Evolutionary conservation across 331 rosid genomes (phyloP), one percentile per base, ranked within the genome.

Genomic region (Erythrophleum ivorense): DNA sequence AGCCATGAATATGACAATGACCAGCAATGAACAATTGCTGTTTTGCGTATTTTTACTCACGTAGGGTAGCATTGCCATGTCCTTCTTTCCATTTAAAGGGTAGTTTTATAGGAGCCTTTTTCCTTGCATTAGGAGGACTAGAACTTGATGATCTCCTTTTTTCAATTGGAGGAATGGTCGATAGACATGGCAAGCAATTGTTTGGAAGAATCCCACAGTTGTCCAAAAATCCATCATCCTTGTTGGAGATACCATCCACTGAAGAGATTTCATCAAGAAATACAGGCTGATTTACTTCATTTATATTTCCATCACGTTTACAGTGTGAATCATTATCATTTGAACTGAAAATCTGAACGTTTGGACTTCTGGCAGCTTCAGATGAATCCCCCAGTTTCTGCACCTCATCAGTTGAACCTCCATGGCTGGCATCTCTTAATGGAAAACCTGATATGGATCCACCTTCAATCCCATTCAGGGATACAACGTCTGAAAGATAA

Each of bases 161-260:
- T 50, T 93, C 99, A 18, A 89, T 54, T 0, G 96, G 79, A 53
- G 92, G 83, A 64, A 88, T 71, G 6, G 94, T 88, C 31, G 99
- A 90, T 59, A 96, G 98, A 85, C 94, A 96, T 9, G 99, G 97
- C 86, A 96, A 88, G 81, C 99, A 96, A 77, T 86, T 88, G 86
- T 85, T 88, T 11, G 98, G 95, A 75, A 92, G 86, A 87, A 96
- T 96, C 83, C 99, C 99, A 80, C 99, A 96, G 60, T 92, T 87
- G 33, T 94, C 97, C 85, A 94, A 65, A 49, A 90, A 16, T 41
- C 91, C 92, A 34, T 83, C 92, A 19, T 84, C 97, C 85, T 84
- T 92, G 78, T 83, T 81, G 31, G 92, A 84, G 81, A 18, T 71
- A 2, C 88, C 97, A 55, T 92, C 99, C 40, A 84, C 90, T 0